phyloP scores from a whole-genome alignment of 129 eudicot species.

The Daucus carota region DNA sequence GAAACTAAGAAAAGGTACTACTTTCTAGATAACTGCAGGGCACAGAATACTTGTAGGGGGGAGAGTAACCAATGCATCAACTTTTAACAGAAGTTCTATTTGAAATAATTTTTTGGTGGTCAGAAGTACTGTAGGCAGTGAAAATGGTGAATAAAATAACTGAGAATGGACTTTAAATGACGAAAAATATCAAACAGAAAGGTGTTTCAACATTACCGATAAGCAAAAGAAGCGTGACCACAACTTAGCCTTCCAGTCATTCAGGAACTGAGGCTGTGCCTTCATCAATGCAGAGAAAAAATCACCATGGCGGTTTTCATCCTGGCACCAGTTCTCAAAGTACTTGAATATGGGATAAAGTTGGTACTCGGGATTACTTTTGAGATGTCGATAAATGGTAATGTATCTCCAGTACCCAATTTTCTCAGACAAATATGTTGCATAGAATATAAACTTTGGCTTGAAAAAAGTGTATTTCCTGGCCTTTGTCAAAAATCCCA shows the following conservation, averaged over 20 bases:
- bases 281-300: conserved; percentile 96
- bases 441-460: conserved; percentile 97
- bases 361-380: conserved; percentile 89
- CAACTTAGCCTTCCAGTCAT: conserved; percentile 96
- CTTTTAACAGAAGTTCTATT: background rate
- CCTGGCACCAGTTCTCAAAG: conserved; percentile 99
- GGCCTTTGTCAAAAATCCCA: conserved; percentile 96
- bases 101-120: background rate
- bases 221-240: conserved; percentile 98
- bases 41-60: background rate
- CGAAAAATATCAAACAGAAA: background rate
- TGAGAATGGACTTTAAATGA: background rate
- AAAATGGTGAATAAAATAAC: background rate
- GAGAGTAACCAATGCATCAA: background rate
- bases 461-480: conserved; percentile 95
- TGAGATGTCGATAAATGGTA: conserved; percentile 91
- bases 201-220: conserved; percentile 38
- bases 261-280: conserved; percentile 98
- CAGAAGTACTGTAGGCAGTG: background rate
- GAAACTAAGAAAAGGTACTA: conserved; percentile 2
- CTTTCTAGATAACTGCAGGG: conserved; percentile 34
- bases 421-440: conserved; percentile 93
- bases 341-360: conserved; percentile 92
- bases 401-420: conserved; percentile 99
- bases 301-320: conserved; percentile 96